Evolutionary conservation across 306 rosid species (phyloP).

Genomic region (Pueraria montana): DNA sequence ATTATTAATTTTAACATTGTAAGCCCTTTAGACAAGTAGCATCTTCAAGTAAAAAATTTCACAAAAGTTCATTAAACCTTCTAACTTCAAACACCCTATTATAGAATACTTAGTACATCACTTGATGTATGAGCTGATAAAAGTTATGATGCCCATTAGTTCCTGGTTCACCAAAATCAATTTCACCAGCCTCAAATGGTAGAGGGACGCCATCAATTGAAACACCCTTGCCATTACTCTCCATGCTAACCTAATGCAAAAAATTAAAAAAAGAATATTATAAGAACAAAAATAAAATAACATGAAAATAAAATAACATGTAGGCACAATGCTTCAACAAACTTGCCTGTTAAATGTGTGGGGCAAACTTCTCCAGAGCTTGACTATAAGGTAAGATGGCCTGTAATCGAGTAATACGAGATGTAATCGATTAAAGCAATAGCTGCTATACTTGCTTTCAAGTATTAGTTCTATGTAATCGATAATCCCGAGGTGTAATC

Average conservation of each 20-base stretch:
- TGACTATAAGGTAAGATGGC: slow-evolving; percentile 95
- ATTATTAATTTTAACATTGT: not conserved
- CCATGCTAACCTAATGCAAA: slow-evolving; percentile 90
- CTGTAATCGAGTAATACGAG: no score
- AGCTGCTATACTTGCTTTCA: no score
- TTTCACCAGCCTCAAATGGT: slow-evolving; percentile 96
- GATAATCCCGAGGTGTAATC: no score
- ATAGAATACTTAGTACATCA: slow-evolving; percentile 39
- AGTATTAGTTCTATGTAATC: no score
- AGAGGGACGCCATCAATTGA: slow-evolving; percentile 89
- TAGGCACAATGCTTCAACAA: slow-evolving; percentile 40
- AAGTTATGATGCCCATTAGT: slow-evolving; percentile 99
- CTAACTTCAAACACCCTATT: not conserved
- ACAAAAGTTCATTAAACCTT: not conserved
- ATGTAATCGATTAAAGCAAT: no score
- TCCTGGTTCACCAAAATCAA: slow-evolving; percentile 99
- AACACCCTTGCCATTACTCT: slow-evolving; percentile 98
- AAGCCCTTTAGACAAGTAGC: not conserved
- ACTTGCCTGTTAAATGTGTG: slow-evolving; percentile 92
- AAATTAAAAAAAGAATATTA: not conserved
- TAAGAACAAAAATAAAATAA: slow-evolving; percentile 17
- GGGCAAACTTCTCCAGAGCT: slow-evolving; percentile 93
- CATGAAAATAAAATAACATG: no score
- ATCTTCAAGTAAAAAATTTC: not conserved
- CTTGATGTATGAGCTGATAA: slow-evolving; percentile 99